A percentile compares a stretch with the other conserved stretches of the same genome.
phyloP scores from a whole-genome alignment of 768 basidiomycete genomes.

The Kondoa malvinella region DNA sequence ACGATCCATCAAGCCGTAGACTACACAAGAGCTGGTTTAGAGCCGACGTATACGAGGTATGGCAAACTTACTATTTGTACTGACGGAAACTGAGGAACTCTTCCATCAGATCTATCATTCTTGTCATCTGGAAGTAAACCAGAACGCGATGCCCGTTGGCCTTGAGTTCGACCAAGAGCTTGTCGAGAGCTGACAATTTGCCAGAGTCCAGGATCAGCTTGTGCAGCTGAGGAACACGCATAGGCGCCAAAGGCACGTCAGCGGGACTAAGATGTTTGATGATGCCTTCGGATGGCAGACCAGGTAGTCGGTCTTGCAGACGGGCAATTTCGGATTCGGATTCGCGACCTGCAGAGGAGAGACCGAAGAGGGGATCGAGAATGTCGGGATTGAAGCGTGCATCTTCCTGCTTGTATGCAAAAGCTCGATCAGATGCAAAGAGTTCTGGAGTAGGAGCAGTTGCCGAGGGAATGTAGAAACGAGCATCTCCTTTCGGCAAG shows the following conservation, averaged over 20 bases:
- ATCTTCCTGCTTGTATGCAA: constrained; percentile 49
- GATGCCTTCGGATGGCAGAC: constrained; percentile 50
- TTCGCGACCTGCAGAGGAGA: constrained; percentile 52
- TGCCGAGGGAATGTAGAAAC: constrained; percentile 70
- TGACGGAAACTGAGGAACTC: constrained; percentile 94
- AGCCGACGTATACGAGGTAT: not conserved
- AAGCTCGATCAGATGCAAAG: constrained; percentile 57
- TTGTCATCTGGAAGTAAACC: constrained; percentile 98
- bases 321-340: constrained; percentile 39
- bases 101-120: constrained; percentile 99
- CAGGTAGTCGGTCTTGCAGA: constrained; percentile 43
- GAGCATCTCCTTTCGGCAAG: constrained; percentile 58
- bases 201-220: constrained; percentile 89
- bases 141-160: constrained; percentile 79
- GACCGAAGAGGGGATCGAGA: constrained; percentile 61
- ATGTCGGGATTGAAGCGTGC: constrained; percentile 54
- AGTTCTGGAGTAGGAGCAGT: constrained; percentile 65
- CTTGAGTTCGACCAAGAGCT: constrained; percentile 79
- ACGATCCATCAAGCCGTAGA: constrained; percentile 38
- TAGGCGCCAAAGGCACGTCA: constrained; percentile 61
- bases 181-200: constrained; percentile 78
- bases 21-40: not conserved
- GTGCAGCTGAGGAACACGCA: constrained; percentile 89
- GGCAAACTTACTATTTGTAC: constrained; percentile 22
- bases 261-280: constrained; percentile 47